Base-by-base conservation (phyloP, 805 yeast genomes). In the Pichia kluyveri region DNA sequence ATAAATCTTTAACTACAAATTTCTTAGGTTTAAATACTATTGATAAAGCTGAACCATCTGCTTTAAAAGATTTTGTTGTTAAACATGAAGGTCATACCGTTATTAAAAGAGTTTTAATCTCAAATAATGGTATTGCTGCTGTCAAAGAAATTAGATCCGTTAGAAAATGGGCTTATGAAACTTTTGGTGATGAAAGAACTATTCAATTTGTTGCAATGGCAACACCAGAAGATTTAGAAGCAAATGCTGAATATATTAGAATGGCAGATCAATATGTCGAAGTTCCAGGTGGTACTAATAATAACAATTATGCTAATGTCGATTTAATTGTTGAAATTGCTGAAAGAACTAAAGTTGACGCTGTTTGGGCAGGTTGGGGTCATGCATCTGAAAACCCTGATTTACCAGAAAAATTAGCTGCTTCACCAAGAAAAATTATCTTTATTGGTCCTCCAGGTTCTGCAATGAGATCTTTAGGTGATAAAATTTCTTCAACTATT, bases 361-460 rank as follows among this genome's bases (percentile, higher is more conserved):
- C 99, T 27, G 99, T 93, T 50, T 93, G 99, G 99, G 99, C 99
- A 36, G 99, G 99, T 60, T 93, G 99, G 99, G 99, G 99, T 60
- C 99, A 95, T 66, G 99, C 99, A 30, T 87, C 96, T n/a, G 99
- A 93, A 72, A 91, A 95, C 70, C 99, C 99, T 28, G 67, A 72
- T 42, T 78, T 93, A 56, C 99, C 99, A 30, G 99, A 93, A 69
- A 80, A 77, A 68, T 76, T 93, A 65, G 97, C 98, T 15, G 83
- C 83, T n/a, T 88, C 96, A 18, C 88, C 90, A 51, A 84, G 88
- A 67, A 86, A 78, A 61, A 85, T 95, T 60, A 76, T 93, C 48
- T 93, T 93, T 62, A 93, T 93, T 66, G 99, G 99, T 55, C 99
- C 99, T 52, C 99, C 99, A 55, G 98, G 97, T 40, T 83, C 89